Percentiles rank a stretch among this genome's conserved stretches.
Evolutionary conservation across 140 eudicot genomes (phyloP).

Genomic region (Anethum foeniculum): DNA sequence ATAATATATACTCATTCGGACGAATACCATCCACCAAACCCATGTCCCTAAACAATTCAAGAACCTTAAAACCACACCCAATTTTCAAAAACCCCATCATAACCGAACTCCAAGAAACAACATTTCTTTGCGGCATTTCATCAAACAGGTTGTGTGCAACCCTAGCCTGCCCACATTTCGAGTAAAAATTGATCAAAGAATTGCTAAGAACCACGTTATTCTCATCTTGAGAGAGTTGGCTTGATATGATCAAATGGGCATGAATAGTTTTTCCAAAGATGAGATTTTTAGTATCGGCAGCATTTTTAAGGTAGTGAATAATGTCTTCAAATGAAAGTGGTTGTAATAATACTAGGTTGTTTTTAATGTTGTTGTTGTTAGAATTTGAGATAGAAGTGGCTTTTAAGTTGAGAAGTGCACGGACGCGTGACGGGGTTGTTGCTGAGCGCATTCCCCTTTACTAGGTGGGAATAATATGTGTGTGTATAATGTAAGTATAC

Average conservation of each 20-base stretch:
- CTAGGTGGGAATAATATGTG: not conserved
- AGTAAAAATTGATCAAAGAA: constrained; percentile 35
- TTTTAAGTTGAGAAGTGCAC: constrained; percentile 10
- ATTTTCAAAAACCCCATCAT: constrained; percentile 2
- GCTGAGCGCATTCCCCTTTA: not conserved
- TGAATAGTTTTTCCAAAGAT: constrained; percentile 32
- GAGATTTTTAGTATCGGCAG: constrained; percentile 27
- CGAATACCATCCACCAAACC: not conserved
- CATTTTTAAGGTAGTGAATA: constrained; percentile 18
- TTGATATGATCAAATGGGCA: constrained; percentile 35
- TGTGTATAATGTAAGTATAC: not conserved
- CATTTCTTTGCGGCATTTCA: not conserved
- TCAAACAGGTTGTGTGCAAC: constrained; percentile 18
- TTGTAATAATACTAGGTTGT: not conserved
- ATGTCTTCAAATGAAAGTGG: constrained; percentile 1
- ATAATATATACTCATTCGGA: constrained; percentile 9
- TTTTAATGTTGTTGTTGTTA: not conserved
- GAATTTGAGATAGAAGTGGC: not conserved
- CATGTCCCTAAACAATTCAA: constrained; percentile 2
- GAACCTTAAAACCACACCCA: not conserved
- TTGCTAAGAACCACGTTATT: constrained; percentile 29
- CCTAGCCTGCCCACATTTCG: constrained; percentile 28
- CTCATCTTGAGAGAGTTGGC: constrained; percentile 10
- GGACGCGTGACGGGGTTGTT: not conserved
- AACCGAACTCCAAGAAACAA: not conserved